These are phyloP conservation scores for Colletotrichum sp. DNA, from an alignment of 2,329 filamentous ascomycete genomes.

Conservation along the genomic window DNA sequence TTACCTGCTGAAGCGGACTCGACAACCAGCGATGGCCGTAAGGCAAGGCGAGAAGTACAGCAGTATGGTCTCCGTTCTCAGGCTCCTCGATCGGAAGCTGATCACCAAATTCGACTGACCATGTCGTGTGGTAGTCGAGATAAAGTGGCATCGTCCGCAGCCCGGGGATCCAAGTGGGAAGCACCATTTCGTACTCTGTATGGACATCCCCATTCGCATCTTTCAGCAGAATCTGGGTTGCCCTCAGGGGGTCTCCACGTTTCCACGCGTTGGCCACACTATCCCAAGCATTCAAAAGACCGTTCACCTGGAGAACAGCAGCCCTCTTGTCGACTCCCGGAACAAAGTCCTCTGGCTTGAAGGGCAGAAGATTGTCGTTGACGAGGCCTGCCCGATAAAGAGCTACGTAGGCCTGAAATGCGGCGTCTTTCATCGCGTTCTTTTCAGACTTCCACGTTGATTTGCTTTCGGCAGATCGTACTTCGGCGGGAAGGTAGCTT, in stretches of 20 bases:
- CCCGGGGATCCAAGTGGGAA: conserved; percentile 48
- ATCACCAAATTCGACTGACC: conserved; percentile 38
- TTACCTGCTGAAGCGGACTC: conserved; percentile 42
- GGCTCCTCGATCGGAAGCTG: conserved; percentile 21
- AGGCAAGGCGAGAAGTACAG: conserved; percentile 49
- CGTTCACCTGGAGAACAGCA: conserved; percentile 38
- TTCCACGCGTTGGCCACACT: conserved; percentile 49
- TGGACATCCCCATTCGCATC: conserved; percentile 32
- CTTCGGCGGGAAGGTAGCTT: conserved; percentile 65
- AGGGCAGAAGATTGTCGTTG: conserved; percentile 79
- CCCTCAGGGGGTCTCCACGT: conserved; percentile 31
- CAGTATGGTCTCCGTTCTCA: conserved; percentile 45
- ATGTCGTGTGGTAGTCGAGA: conserved; percentile 39
- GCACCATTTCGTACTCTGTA: conserved; percentile 44
- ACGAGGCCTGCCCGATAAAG: conserved; percentile 76
- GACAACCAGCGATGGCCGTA: conserved; percentile 52
- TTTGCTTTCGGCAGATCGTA: conserved; percentile 60
- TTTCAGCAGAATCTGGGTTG: conserved; percentile 17
- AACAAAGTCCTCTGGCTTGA: conserved; percentile 44
- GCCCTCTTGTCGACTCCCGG: conserved; percentile 42
- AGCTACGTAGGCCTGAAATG: conserved; percentile 77
- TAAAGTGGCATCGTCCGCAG: conserved; percentile 44
- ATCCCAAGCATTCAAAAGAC: conserved; percentile 52
- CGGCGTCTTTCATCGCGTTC: conserved; percentile 79
- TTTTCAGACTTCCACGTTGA: conserved; percentile 72